Evolutionary conservation across 306 rosid species (phyloP).

Genomic region (Gastrolobium villosum): DNA sequence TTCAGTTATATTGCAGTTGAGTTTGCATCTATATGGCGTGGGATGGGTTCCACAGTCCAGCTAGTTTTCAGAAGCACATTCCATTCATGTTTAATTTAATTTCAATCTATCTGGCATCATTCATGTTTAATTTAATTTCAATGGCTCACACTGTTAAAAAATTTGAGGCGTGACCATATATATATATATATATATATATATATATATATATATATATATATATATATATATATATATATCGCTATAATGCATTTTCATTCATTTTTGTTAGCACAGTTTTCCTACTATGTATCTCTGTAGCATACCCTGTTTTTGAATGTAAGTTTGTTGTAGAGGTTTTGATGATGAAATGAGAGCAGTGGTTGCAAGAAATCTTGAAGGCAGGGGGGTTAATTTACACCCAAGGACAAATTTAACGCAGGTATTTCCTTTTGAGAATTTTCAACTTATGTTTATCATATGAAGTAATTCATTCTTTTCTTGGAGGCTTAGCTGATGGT

Average conservation of each 20-base stretch:
- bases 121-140: too few species aligned
- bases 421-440: slow-evolving; percentile 58
- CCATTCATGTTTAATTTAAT: slow-evolving; percentile 3
- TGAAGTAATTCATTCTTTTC: slow-evolving; percentile 20
- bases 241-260: neutral
- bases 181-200: too few species aligned
- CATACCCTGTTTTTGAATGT: neutral
- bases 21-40: slow-evolving; percentile 97
- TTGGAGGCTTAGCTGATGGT: slow-evolving; percentile 40
- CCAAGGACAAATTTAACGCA: slow-evolving; percentile 76
- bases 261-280: neutral
- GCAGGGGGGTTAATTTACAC: slow-evolving; percentile 89
- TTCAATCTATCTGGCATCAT: too few species aligned
- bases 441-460: slow-evolving; percentile 2
- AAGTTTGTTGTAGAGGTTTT: slow-evolving; percentile 77
- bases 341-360: slow-evolving; percentile 99
- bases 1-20: slow-evolving; percentile 94
- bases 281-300: neutral
- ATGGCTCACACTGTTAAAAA: too few species aligned
- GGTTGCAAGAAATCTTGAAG: slow-evolving; percentile 94
- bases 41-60: slow-evolving; percentile 88
- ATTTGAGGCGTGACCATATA: too few species aligned
- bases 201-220: too few species aligned
- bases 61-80: slow-evolving; percentile 68
- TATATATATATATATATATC: too few species aligned